phyloP scores from a whole-genome alignment of 106 monocot species.

The Phalaenopsis aphrodite region DNA sequence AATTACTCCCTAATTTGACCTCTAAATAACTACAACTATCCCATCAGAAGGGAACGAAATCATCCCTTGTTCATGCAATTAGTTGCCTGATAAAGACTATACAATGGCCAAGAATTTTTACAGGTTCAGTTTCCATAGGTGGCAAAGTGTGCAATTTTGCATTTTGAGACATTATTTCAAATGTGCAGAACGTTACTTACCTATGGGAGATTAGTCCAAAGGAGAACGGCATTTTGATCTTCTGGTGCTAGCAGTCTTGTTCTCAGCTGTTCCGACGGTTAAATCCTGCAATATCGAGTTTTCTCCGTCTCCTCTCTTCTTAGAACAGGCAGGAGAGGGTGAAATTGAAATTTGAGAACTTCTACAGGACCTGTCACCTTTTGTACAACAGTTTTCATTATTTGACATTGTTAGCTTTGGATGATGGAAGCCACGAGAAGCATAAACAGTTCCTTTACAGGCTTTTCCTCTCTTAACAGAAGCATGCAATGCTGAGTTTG shows the following conservation, averaged over 20 bases:
- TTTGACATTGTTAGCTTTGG: not conserved
- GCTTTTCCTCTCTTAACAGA: slow-evolving; percentile 1
- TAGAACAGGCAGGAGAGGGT: not conserved
- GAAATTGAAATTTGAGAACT: not conserved
- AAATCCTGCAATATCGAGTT: not conserved
- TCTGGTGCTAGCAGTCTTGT: slow-evolving; percentile 4
- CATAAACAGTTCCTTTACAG: not conserved
- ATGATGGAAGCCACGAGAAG: not conserved
- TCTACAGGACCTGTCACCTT: not conserved
- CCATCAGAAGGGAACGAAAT: too few relatives aligned
- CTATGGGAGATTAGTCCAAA: not conserved
- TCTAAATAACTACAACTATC: too few relatives aligned
- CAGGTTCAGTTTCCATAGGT: too few relatives aligned
- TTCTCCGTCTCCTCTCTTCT: slow-evolving; percentile 4
- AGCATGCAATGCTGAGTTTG: not conserved
- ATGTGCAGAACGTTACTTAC: too few relatives aligned
- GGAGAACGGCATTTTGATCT: slow-evolving; percentile 8
- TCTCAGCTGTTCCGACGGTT: not conserved
- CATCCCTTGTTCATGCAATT: too few relatives aligned
- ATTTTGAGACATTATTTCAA: too few relatives aligned
- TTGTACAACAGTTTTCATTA: not conserved
- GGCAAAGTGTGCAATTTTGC: too few relatives aligned
- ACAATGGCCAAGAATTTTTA: too few relatives aligned
- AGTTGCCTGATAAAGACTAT: too few relatives aligned
- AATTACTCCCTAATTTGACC: too few relatives aligned